Base-by-base conservation (phyloP, 2,329 filamentous ascomycete species). In the Biscogniauxia marginata region DNA sequence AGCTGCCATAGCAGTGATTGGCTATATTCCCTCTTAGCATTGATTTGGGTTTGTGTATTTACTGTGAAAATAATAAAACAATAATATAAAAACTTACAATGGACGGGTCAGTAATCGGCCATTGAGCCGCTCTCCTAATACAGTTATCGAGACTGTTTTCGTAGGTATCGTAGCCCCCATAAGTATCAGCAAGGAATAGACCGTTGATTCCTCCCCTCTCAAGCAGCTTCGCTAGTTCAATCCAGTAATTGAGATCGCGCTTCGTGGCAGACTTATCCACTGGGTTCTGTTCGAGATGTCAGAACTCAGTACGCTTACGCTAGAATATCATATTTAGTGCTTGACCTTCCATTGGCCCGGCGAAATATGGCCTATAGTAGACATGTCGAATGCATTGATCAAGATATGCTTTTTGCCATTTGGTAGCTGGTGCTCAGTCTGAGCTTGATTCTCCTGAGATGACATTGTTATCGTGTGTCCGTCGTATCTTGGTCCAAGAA, bases 261-360 rank as follows among this genome's bases (percentile, higher is more conserved):
- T 88, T 88, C 0, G 80, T 83, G 0, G 82, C 79, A 0, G 84
- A 86, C 55, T 79, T 80, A 66, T 89, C 85, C 16, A 71, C 75
- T 0, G 85, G 84, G 52, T 87, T 85, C 80, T 85, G 58, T 4
- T 49, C 49, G 9, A 49, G 46, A 18, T 46, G 5, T 62, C 20
- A 62, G 50, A 21, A 21, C 1, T 47, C 44, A 3, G 16, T 30
- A 23, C 20, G 57, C 70, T 57, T 50, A n/a, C n/a, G n/a, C n/a
- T n/a, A n/a, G n/a, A n/a, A n/a, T n/a, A n/a, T n/a, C n/a, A n/a
- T n/a, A n/a, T n/a, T n/a, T n/a, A n/a, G n/a, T n/a, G n/a, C n/a
- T n/a, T n/a, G n/a, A 82, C 82, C 74, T 86, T 87, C 86, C 85
- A 88, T 71, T 88, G 85, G 0, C 85, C 85, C 0, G 84, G 84